Percentiles rank a stretch among this genome's conserved stretches.
These are phyloP conservation scores for Pseudovirgaria hyperparasitica DNA, from an alignment of 2,329 filamentous ascomycete genomes.

Conservation along the genomic window DNA sequence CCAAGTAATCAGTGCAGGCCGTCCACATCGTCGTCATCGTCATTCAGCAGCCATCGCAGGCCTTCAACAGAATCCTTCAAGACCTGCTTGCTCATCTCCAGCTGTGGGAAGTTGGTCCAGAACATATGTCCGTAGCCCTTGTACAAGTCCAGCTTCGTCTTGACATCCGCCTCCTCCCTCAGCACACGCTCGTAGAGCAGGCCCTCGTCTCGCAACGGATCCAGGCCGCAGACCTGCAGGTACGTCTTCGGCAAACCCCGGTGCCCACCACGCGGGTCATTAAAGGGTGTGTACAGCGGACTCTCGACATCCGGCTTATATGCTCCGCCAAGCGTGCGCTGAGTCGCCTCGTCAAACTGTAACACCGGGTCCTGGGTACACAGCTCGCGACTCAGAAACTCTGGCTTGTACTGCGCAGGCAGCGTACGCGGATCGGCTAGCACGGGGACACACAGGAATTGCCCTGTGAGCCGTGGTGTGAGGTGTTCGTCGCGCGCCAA, in stretches of 20 bases:
- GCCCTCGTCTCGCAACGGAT: conserved; percentile 37
- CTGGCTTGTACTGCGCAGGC: conserved; percentile 27
- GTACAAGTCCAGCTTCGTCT: conserved; percentile 31
- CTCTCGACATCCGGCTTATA: conserved; percentile 16
- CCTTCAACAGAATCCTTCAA: conserved; percentile 15
- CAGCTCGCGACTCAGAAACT: conserved; percentile 27
- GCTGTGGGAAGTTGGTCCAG: conserved; percentile 21
- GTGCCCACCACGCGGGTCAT: conserved; percentile 22
- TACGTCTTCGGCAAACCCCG: conserved; percentile 30
- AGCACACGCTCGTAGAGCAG: conserved; percentile 32
- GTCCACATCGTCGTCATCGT: conserved; percentile 1
- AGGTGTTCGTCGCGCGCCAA: conserved; percentile 28
- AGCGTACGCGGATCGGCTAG: conserved; percentile 23
- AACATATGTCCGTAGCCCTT: conserved; percentile 31
- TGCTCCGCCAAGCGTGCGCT: too few relatives aligned
- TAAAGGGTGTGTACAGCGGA: conserved; percentile 18
- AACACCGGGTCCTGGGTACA: conserved; percentile 14
- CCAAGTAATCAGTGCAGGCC: too few relatives aligned
- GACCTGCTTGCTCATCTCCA: conserved; percentile 13
- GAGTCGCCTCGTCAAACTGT: too few relatives aligned
- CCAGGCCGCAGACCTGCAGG: conserved; percentile 36
- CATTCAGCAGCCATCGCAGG: conserved; percentile 15
- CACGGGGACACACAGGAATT: conserved; percentile 34
- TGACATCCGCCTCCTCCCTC: conserved; percentile 21
- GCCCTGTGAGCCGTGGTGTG: conserved; percentile 30